These are phyloP conservation scores for Emergomyces orientalis DNA, from an alignment of 2,329 filamentous ascomycete species.

Conservation along the genomic window DNA sequence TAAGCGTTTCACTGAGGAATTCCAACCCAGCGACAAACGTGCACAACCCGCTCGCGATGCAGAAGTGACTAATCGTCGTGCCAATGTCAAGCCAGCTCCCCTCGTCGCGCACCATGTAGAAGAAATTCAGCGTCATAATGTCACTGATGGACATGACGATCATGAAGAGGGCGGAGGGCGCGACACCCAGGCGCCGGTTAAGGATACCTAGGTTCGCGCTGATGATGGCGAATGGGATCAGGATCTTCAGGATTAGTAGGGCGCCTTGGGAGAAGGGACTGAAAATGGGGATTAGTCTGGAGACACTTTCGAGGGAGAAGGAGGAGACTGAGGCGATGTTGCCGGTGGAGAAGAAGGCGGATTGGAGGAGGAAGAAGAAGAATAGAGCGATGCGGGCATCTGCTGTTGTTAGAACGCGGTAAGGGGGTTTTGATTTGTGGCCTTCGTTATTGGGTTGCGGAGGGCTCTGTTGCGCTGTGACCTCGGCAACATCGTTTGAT, in stretches of 20 bases:
- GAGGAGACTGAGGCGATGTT: conserved; percentile 91
- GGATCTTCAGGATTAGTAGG: conserved; percentile 75
- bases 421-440: conserved; percentile 22
- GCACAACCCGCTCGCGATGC: conserved; percentile 79
- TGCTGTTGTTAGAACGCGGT: conserved; percentile 65
- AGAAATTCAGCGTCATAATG: conserved; percentile 88
- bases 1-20: conserved; percentile 72
- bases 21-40: conserved; percentile 87
- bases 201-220: conserved; percentile 91
- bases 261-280: conserved; percentile 87
- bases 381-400: conserved; percentile 85
- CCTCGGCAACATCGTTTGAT: conserved; percentile 6
- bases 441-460: conserved; percentile 20
- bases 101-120: conserved; percentile 94
- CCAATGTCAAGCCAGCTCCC: conserved; percentile 97
- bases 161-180: conserved; percentile 87
- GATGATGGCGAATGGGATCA: conserved; percentile 87
- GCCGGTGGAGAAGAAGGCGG: conserved; percentile 92
- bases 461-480: conserved; percentile 16
- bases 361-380: conserved; percentile 90
- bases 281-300: conserved; percentile 80
- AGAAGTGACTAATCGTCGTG: conserved; percentile 90
- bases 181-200: conserved; percentile 72
- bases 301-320: conserved; percentile 86
- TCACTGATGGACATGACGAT: conserved; percentile 86